Base-by-base conservation (phyloP, 768 basidiomycete genomes). In the Hygrophorus russula region DNA sequence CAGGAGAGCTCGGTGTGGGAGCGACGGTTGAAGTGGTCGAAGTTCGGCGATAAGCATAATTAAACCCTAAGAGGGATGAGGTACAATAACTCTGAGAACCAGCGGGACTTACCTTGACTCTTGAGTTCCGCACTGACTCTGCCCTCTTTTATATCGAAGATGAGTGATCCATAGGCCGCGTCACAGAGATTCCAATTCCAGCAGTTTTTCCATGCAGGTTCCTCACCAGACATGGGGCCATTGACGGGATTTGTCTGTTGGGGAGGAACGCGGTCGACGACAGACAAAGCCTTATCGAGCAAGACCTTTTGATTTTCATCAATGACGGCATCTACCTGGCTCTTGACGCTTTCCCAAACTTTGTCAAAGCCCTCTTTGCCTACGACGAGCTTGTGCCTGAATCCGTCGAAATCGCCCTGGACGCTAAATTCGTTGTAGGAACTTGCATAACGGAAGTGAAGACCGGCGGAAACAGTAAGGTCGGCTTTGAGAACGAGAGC, bases 171-270 rank as follows among this genome's bases (percentile, higher is more conserved):
- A 48, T 83, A 96, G 2, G 91, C 87, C 5, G 94, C 94, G 53
- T 99, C 96, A 50, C 92, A 92, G 34, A 98, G 65, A 55, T 97
- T 94, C 94, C 94, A 96, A 59, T 96, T 91, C 94, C 94, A 97
- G 59, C 89, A 91, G 59, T 96, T 97, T 64, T 97, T 99, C 96
- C 96, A 99, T 0, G 88, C 81, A 2, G 83, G 80, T 53, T 97
- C 92, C 59, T 99, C 94, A 2, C 74, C 73, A 2, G 73, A 69
- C 7, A 71, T 67, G 1, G 73, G 67, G 6, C 72, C 70, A 4
- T 57, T 50, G 20, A 72, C 67, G 32, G 62, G 55, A 37, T 70
- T 64, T 18, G 73, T 66, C 36, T 69, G 62, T 0, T 68, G 51
- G 4, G 71, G 64, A 1, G 93, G 93, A 5, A 96, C 64, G 36